phyloP scores from a whole-genome alignment of 257 asterid genomes.

The Perilla frutescens region DNA sequence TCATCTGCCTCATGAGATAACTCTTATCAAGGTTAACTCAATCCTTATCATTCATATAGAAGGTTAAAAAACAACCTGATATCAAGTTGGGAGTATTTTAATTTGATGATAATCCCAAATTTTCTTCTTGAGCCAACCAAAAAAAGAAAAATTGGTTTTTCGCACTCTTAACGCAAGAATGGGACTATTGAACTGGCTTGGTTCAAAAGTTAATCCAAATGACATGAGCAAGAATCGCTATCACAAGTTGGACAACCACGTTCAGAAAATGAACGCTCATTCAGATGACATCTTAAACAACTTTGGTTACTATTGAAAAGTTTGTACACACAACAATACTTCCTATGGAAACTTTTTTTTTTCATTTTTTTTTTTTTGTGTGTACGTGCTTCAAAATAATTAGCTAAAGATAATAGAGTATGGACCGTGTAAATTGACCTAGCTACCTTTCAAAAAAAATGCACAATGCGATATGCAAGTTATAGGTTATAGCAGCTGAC shows the following conservation, averaged over 20 bases:
- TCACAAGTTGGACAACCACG: not conserved
- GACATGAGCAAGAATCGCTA: too few relatives aligned
- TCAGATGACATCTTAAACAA: not conserved
- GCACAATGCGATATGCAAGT: not conserved
- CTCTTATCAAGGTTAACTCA: not conserved
- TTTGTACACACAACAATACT: not conserved
- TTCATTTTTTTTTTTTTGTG: too few relatives aligned
- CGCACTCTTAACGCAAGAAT: not conserved
- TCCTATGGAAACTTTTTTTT: not conserved
- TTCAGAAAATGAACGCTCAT: not conserved
- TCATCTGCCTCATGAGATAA: not conserved
- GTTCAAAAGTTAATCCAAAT: not conserved
- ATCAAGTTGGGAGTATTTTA: not conserved
- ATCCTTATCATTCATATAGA: not conserved
- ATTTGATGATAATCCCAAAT: not conserved
- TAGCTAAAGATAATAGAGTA: not conserved
- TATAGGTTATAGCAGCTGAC: not conserved
- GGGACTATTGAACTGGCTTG: not conserved
- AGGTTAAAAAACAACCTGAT: constrained; percentile 13
- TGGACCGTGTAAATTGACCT: not conserved
- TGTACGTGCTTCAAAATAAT: not conserved
- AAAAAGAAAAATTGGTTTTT: too few relatives aligned
- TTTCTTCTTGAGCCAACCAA: too few relatives aligned
- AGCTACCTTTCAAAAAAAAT: not conserved
- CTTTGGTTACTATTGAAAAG: not conserved